Evolutionary conservation across 1,284 basidiomycete species (phyloP), one percentile per base, ranked within the genome.

Genomic region (Termitomyces sp.): DNA sequence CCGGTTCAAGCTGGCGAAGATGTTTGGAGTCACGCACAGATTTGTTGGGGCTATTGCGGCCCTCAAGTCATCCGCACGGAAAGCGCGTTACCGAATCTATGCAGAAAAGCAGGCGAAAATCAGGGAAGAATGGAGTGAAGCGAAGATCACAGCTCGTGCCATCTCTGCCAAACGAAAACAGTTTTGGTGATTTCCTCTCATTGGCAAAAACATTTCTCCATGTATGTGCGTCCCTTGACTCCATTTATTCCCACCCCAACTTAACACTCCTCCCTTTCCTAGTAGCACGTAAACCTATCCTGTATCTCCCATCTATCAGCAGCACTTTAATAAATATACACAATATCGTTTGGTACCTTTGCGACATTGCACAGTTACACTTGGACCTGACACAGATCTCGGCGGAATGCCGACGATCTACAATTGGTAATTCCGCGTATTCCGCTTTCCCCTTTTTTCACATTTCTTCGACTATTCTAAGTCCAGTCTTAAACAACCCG

Each of bases 31-130:
- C 66, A 78, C 80, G 0, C 69, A 73, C 28, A 65, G 71, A 24
- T 84, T 85, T 53, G 78, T 87, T 47, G 74, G 71, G 4, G 70
- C 72, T 52, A 68, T 83, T 26, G 84, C 84, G 6, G 80, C 81
- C 0, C 65, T 85, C 41, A 76, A 74, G 55, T 77, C 76, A 49
- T 56, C 74, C 3, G 62, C 72, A 46, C 67, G 79, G 30, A 76
- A 65, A 56, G 65, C 64, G 44, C 66, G 72, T 46, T 64, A 68
- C 48, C 67, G 58, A 47, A 66, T 56, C 47, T 69, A 46, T 13
- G 45, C 33, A 9, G 45, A 46, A 24, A 46, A 75, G 49, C 73
- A 79, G 6, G 65, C 57, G 41, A 63, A 66, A 51, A 77, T 79
- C 52, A 72, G 75, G 55, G 75, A 70, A 30, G 70, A 69, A 49